Evolutionary conservation across 2,329 filamentous ascomycete genomes (phyloP), one percentile per base, ranked within the genome.

Genomic region (Thelonectria discophora): DNA sequence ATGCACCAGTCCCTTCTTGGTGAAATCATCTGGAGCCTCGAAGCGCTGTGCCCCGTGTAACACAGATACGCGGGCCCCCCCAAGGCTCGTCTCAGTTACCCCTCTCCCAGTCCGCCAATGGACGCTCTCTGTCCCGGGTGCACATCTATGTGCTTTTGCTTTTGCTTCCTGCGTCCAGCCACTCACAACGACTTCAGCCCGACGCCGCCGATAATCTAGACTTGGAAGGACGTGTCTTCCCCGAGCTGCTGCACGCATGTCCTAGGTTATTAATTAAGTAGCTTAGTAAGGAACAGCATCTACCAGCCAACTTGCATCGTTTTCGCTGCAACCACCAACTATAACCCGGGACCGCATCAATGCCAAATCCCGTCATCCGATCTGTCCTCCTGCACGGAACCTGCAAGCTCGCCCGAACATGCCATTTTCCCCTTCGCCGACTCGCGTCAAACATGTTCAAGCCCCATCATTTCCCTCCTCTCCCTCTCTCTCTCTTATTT

Each of bases 41-140:
- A 34, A 12, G 17, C 30, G 42, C 37, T 55, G 52, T 47, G 30
- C 17, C 27, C 27, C 47, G 52, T 55, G 42, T 12, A 21, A 55
- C 30, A 18, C 11, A 42, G 27, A 15, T 24, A 54, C 17, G n/a
- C 39, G 13, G 1, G 10, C 7, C 27, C 27, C 27, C 7, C 27
- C 27, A 30, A 30, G 8, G 27, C 27, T 30, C 17, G 18, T 13
- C 51, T 12, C 42, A 47, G 32, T 30, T 47, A 47, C 18, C 42
- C 30, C 52, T 55, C 27, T 47, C 21, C 42, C 12, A 34, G 40
- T 8, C 9, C 27, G 39, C 10, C 20, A 34, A 42, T n/a, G 17
- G 8, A 45, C 7, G 39, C 42, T 37, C 12, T 37, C 12, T 6
- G 27, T 21, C n/a, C 17, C 17, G 17, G 45, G 40, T 9, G 6